These are phyloP conservation scores for Populus davidiana DNA, from an alignment of 345 rosid species.

Conservation along the genomic window DNA sequence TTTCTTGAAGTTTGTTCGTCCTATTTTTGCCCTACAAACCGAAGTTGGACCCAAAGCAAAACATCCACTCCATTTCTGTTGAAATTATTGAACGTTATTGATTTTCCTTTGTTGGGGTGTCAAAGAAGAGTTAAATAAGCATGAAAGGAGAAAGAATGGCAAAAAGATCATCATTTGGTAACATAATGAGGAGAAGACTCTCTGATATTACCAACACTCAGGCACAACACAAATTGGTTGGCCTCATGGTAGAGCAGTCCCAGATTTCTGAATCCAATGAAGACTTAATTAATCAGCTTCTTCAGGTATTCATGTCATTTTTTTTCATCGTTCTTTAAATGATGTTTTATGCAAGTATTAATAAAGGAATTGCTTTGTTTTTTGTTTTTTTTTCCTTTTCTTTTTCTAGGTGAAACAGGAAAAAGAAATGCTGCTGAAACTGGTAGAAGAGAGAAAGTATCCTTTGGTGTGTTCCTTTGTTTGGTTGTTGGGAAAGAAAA, in stretches of 20 bases:
- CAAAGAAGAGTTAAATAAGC: not conserved
- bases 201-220: slow-evolving; percentile 66
- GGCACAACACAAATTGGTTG: slow-evolving; percentile 25
- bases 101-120: not conserved
- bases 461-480: slow-evolving; percentile 24
- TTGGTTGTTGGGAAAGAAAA: not conserved
- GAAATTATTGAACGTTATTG: not conserved
- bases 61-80: not conserved
- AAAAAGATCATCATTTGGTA: slow-evolving; percentile 44
- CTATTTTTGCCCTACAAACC: not conserved
- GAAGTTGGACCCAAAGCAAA: not conserved
- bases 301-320: slow-evolving; percentile 30
- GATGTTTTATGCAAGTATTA: not conserved
- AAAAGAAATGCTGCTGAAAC: slow-evolving; percentile 51
- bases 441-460: slow-evolving; percentile 74
- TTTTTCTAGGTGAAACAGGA: slow-evolving; percentile 45
- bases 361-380: not conserved
- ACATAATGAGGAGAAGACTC: slow-evolving; percentile 46
- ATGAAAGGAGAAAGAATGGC: slow-evolving; percentile 27
- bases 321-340: not conserved
- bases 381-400: not conserved
- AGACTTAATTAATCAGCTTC: slow-evolving; percentile 44
- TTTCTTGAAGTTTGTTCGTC: not conserved
- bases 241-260: slow-evolving; percentile 25
- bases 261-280: slow-evolving; percentile 15